Percentiles rank a stretch among this genome's conserved stretches.
These are phyloP conservation scores for Phytophthora macrochlamydospora DNA, from an alignment of 352 stramenopile genomes.

Conservation along the genomic window DNA sequence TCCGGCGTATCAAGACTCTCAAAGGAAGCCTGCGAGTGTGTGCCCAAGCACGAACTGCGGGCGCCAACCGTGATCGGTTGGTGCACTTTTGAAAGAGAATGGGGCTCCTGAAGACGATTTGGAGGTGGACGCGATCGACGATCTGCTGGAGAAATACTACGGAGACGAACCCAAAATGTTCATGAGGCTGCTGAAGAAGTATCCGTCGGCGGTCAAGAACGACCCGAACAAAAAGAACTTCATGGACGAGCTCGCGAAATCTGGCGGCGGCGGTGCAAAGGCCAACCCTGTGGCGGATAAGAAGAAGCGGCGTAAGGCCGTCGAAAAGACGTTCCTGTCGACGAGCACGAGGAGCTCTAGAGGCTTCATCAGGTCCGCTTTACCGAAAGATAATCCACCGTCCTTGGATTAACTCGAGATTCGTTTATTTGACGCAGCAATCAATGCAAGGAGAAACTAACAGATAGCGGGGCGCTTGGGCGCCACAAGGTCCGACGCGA, in stretches of 20 bases:
- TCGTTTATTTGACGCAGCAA: too few relatives aligned
- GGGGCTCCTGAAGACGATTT: constrained; percentile 46
- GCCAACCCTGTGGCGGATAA: constrained; percentile 3
- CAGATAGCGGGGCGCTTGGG: constrained; percentile 20
- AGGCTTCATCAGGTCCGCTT: neutral
- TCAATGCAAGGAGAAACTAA: neutral
- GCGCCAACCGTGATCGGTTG: constrained; percentile 49
- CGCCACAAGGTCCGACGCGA: constrained; percentile 50
- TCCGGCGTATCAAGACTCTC: constrained; percentile 63
- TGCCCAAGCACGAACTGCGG: constrained; percentile 33
- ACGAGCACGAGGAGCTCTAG: constrained; percentile 45
- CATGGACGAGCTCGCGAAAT: constrained; percentile 59
- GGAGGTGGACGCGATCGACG: constrained; percentile 43
- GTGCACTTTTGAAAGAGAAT: constrained; percentile 60
- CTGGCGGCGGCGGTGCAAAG: neutral
- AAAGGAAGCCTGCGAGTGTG: constrained; percentile 77
- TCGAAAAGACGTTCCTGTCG: constrained; percentile 31
- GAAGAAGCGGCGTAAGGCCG: constrained; percentile 14
- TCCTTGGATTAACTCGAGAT: too few relatives aligned
- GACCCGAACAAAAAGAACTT: constrained; percentile 56
- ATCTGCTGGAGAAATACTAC: constrained; percentile 70
- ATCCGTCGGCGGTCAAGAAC: constrained; percentile 56
- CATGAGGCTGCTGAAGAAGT: constrained; percentile 59
- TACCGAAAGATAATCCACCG: too few relatives aligned
- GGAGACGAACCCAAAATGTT: constrained; percentile 70